Evolutionary conservation across 768 basidiomycete species (phyloP), one percentile per base, ranked within the genome.

Genomic region (Podaxis rugospora): DNA sequence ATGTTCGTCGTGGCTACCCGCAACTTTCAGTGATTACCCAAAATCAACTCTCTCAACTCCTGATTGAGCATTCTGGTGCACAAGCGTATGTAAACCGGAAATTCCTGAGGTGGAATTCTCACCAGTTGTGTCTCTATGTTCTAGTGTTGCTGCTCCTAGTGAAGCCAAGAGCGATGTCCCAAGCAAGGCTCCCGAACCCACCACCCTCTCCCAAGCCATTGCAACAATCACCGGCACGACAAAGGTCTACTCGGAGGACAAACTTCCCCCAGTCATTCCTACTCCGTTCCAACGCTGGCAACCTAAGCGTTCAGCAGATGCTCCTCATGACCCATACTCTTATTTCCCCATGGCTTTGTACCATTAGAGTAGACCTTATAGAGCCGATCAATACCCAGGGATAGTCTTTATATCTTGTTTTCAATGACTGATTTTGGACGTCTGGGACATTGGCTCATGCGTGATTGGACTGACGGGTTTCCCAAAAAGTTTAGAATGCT

Each of bases 1-100:
- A 97, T 75, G 91, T 95, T 67, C 87, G 94, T 60, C 87, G 95
- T 55, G 86, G 86, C 37, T 97, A 95, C 74, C 93, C 95, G n/a
- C 92, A 89, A 66, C 86, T 94, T 28, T 95, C 93, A 2, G 86
- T 93, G 18, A 80, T 98, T 61, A 92, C 92, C 4, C 95, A 98
- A 76, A 70, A 83, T 4, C 88, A 95, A 67, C 77, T 97, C 25
- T 88, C 95, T 0, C 76, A 83, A 25, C 75, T 98, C 63, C 81
- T 98, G 49, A 84, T 96, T 62, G 85, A 94, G 58, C 91, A 93
- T 61, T 89, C 92, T 5, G 76, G 78, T 57, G 69, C 78, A 28
- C 80, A 78, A 70, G 75, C 83, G 92, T 93, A 77, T 65, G 91
- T 80, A 23, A 63, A 6, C 14, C 57, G 51, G 14, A 7, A 14